Evolutionary conservation across 352 stramenopile genomes (phyloP).

Genomic region (Phytophthora europaea): DNA sequence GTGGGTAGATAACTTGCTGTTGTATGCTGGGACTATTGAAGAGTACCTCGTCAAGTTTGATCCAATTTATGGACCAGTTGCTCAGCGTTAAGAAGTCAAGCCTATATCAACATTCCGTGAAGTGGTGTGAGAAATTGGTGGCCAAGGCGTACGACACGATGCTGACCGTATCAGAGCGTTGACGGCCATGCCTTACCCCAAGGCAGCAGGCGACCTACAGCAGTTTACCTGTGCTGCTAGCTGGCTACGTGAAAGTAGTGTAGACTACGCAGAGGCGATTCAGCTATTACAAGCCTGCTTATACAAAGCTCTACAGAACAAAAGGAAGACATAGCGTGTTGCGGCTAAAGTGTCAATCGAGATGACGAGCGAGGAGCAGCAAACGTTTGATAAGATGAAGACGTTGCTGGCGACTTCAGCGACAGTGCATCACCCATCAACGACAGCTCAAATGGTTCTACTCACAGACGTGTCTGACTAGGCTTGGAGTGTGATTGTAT

Average conservation of each 20-base stretch:
- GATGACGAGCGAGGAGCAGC: neutral
- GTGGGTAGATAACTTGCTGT: neutral
- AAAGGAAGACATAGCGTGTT: neutral
- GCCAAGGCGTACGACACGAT: neutral
- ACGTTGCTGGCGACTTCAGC: neutral
- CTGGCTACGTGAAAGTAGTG: neutral
- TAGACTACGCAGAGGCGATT: neutral
- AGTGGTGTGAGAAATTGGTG: neutral
- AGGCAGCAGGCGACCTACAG: neutral
- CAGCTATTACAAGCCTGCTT: neutral
- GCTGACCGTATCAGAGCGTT: neutral
- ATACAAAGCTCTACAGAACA: too few species aligned
- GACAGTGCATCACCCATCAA: neutral
- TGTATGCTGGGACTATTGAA: neutral
- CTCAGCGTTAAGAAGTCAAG: constrained; percentile 4
- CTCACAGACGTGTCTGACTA: neutral
- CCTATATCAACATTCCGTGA: neutral
- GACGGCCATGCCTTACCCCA: neutral
- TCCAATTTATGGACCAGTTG: constrained; percentile 1
- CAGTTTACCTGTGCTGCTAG: constrained; percentile 1
- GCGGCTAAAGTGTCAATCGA: neutral
- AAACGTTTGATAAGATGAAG: neutral
- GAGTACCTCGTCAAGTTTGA: constrained; percentile 1
- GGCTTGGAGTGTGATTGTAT: neutral
- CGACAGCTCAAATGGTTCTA: neutral